Evolutionary conservation across 2,329 filamentous ascomycete genomes (phyloP), one percentile per base, ranked within the genome.

Genomic region (Chaetothyriales sp.): DNA sequence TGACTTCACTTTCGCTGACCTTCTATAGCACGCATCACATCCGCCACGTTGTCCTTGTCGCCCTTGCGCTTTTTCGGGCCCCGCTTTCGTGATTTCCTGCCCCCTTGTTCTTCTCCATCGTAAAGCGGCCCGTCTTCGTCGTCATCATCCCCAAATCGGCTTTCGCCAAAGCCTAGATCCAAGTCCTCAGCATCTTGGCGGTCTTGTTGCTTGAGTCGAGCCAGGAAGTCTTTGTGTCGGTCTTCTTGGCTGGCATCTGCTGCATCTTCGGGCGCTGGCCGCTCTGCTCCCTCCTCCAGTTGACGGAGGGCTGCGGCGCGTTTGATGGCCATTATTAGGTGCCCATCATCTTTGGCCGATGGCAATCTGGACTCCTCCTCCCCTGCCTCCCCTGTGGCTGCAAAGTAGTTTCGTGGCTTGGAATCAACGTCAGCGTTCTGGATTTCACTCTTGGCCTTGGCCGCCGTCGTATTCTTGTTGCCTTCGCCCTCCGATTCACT

Each of bases 81-180:
- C 54, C 83, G 77, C 68, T 74, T 74, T 55, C 71, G 44, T 8
- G 47, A 53, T 49, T 49, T 66, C 61, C 70, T 71, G 54, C 64
- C 69, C 5, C 60, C 61, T 26, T 59, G 57, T 19, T 61, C 61
- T 32, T 62, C 63, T 25, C 57, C 57, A 28, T 63, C 65, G 86
- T 60, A 79, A 70, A 42, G 78, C 80, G 50, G 89, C 66, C 68
- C 63, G 43, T 88, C 85, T 56, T 83, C 77, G 56, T 94, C 89
- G 53, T 89, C 89, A 47, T 89, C 88, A 61, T 95, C 92, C 49
- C 86, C 88, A 61, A 86, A 83, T 25, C 90, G 77, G 62, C 84
- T 92, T 18, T 81, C 86, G 32, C 92, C 92, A 62, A 98, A 96
- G 53, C 89, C 90, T 73, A 96, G 79, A 62, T 98, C 92, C 69